Conservation (phyloP, 2,329 filamentous ascomycete species). For the Apiospora sp. region DNA sequence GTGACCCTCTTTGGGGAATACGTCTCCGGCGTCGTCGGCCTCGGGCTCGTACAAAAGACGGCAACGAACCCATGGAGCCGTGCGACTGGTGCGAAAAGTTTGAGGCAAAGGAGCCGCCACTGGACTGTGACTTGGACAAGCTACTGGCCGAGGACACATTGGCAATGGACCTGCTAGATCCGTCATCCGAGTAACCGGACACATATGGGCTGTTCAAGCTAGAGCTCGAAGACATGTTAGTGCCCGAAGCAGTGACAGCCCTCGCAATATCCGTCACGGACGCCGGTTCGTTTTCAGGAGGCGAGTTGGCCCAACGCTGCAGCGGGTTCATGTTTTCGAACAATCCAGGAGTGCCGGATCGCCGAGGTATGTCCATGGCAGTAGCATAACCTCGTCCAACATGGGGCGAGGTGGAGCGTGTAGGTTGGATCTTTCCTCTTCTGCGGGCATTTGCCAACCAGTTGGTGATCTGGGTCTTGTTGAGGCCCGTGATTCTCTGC, state of each 20-base stretch:
- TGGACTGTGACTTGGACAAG: constrained; percentile 68
- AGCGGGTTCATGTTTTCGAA: constrained; percentile 63
- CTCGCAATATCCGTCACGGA: constrained; percentile 66
- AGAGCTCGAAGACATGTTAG: constrained; percentile 53
- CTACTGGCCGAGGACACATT: constrained; percentile 68
- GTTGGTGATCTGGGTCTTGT: constrained; percentile 84
- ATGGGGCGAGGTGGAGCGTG: constrained; percentile 74
- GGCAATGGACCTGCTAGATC: constrained; percentile 64
- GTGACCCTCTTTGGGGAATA: constrained; percentile 47
- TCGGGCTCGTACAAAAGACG: constrained; percentile 50
- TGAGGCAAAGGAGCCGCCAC: constrained; percentile 64
- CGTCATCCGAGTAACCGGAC: constrained; percentile 67
- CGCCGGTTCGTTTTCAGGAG: constrained; percentile 67
- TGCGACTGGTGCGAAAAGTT: constrained; percentile 66
- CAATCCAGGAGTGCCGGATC: constrained; percentile 60
- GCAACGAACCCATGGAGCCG: constrained; percentile 61
- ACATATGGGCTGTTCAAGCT: constrained; percentile 66
- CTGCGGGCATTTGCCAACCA: constrained; percentile 92
- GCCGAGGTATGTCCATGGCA: constrained; percentile 77
- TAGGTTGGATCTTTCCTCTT: constrained; percentile 77
- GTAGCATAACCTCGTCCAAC: constrained; percentile 65
- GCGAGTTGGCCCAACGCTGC: constrained; percentile 67
- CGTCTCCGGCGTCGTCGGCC: constrained; percentile 59
- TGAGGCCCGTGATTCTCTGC: constrained; percentile 80
- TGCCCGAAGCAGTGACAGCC: constrained; percentile 60